These are phyloP conservation scores for Fusarium avenaceum DNA, from an alignment of 2,329 filamentous ascomycete genomes.

Conservation along the genomic window DNA sequence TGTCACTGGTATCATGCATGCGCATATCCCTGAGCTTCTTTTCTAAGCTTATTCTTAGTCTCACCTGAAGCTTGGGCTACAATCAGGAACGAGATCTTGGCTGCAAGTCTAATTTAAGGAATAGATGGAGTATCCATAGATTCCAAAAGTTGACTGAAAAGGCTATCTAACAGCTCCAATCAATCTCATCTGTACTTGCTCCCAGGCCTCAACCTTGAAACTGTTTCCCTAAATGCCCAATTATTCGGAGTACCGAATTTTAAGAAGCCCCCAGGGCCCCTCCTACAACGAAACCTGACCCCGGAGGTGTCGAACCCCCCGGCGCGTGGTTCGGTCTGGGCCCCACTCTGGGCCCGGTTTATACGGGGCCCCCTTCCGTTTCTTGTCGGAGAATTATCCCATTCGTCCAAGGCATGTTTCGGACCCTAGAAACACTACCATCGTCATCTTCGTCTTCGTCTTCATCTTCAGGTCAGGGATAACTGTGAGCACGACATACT, in stretches of 20 bases:
- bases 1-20: too few species aligned
- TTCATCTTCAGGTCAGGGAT: slow-evolving; percentile 11
- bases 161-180: too few species aligned
- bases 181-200: neutral
- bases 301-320: neutral
- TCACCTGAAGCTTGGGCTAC: neutral
- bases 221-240: neutral
- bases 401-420: slow-evolving; percentile 43
- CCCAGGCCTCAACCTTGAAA: neutral
- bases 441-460: slow-evolving; percentile 7
- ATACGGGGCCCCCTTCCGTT: slow-evolving; percentile 29
- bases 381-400: slow-evolving; percentile 41
- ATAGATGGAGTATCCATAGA: too few species aligned
- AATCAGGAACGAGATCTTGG: too few species aligned
- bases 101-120: too few species aligned
- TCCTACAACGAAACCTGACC: neutral
- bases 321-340: slow-evolving; percentile 10
- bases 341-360: slow-evolving; percentile 10
- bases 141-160: too few species aligned
- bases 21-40: too few species aligned
- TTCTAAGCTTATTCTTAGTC: neutral
- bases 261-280: neutral
- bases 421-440: slow-evolving; percentile 10
- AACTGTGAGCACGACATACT: neutral
- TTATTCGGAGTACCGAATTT: neutral